Base-by-base conservation (phyloP, 345 rosid species). In the Linum lewisii region DNA sequence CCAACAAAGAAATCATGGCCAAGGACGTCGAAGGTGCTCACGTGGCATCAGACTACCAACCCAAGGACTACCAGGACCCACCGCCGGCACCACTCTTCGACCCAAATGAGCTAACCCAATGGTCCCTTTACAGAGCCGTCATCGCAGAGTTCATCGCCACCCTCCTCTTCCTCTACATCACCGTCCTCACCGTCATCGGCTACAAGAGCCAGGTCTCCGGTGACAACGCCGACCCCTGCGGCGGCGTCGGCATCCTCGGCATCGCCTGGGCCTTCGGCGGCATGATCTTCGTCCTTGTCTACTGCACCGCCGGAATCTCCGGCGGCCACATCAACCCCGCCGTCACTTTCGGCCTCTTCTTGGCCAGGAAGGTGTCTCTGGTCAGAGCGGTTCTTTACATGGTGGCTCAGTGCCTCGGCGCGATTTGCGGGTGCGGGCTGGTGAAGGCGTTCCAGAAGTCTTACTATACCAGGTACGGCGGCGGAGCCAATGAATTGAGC, bases 241-340 rank as follows among this genome's bases (percentile, higher is more conserved):
- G 71, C 2, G 78, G 78, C 13, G 73, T 70, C 34, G 78, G 81
- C 24, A 67, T 73, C 61, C 75, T 77, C 24, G 81, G 81, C 50
- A 73, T 77, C 29, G 75, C 77, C 26, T 77, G 78, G 81, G 77
- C 78, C 56, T 77, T 77, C 19, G 81, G 81, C 21, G 81, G 81
- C 60, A 77, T 77, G 81, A 77, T 77, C 55, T 77, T 77, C 44
- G 54, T 76, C 58, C 81, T 77, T 23, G 81, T 77, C 24, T 73
- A 77, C 75, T 77, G 81, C 71, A 77, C 81, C 9, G 81, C 78
- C 51, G 81, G 81, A 47, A 73, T 77, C 47, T 77, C 78, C 0
- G 78, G 81, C 10, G 81, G 81, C 7, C 81, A 77, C 52, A 77
- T 76, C 13, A 76, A 76, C 60, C 77, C 80, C 2, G 80, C 80